Percentiles rank a stretch among this genome's conserved stretches.
Conservation (phyloP, 1,284 basidiomycete genomes). For the Heterobasidion occidentale region DNA sequence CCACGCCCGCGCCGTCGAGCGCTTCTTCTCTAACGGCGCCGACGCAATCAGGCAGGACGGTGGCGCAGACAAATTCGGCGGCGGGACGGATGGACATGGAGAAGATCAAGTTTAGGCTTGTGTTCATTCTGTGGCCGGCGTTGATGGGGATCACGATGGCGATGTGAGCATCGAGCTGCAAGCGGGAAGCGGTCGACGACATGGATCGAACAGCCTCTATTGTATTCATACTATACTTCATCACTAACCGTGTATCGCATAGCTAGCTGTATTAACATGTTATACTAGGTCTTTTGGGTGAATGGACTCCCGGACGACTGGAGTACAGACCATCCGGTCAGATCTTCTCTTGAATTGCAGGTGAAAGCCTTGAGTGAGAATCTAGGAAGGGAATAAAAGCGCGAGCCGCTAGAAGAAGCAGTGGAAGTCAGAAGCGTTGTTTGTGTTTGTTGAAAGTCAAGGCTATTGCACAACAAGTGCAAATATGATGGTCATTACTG, state of each 20-base stretch:
- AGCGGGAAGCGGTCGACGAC: background rate
- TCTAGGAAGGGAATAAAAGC: no score
- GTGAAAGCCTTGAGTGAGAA: no score
- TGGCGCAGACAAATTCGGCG: slow-evolving; percentile 13
- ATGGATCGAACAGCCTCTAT: background rate
- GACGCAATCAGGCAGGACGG: slow-evolving; percentile 6
- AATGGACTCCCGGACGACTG: no score
- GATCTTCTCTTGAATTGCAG: no score
- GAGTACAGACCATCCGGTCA: no score
- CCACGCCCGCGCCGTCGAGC: background rate
- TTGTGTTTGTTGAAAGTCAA: background rate
- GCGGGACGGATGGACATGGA: slow-evolving; percentile 28
- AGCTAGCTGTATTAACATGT: background rate
- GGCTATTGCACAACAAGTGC: background rate
- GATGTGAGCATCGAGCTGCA: slow-evolving; percentile 15
- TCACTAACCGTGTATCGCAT: background rate
- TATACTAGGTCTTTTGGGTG: no score
- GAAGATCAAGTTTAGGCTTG: slow-evolving; percentile 39
- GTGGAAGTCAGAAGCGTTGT: background rate
- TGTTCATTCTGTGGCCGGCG: slow-evolving; percentile 51
- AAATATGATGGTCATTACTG: background rate
- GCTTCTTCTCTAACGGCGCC: background rate
- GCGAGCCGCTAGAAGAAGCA: no score
- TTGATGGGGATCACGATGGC: slow-evolving; percentile 46
- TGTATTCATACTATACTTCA: background rate